phyloP scores from a whole-genome alignment of 2,329 filamentous ascomycete species.

The Dactylonectria macrodidyma region DNA sequence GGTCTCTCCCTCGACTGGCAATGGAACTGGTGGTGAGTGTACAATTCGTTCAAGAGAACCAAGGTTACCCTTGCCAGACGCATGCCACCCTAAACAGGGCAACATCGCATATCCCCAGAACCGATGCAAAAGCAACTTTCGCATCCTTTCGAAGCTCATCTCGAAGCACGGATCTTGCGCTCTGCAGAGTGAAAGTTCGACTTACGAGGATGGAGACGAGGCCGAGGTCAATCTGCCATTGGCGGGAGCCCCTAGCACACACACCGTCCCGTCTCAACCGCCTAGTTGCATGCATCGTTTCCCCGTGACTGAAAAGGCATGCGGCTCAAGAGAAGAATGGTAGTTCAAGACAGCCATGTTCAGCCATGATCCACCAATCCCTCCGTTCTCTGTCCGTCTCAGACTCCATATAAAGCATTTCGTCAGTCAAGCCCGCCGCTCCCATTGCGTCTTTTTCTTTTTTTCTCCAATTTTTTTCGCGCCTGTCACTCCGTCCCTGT shows the following conservation, averaged over 20 bases:
- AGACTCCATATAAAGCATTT: constrained; percentile 8
- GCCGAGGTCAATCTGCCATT: constrained; percentile 32
- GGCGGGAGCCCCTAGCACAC: constrained; percentile 26
- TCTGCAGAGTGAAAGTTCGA: constrained; percentile 1
- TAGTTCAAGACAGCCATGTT: constrained; percentile 5
- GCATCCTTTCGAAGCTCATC: constrained; percentile 11
- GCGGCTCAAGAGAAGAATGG: constrained; percentile 17
- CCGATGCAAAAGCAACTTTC: constrained; percentile 10
- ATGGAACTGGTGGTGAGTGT: neutral
- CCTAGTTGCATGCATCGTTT: constrained; percentile 9
- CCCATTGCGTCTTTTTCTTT: constrained; percentile 15
- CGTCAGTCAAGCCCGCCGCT: constrained; percentile 7
- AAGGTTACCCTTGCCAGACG: constrained; percentile 2
- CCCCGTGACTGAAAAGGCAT: constrained; percentile 14
- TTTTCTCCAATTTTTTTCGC: constrained; percentile 11
- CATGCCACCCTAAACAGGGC: neutral
- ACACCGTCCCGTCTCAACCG: constrained; percentile 15
- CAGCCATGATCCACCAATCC: constrained; percentile 4
- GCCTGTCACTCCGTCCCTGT: constrained; percentile 6
- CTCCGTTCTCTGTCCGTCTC: neutral
- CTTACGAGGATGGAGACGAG: constrained; percentile 23
- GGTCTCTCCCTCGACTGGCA: neutral
- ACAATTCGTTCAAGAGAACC: constrained; percentile 1
- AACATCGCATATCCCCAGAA: neutral
- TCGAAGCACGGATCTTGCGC: constrained; percentile 18